Conservation (phyloP, 805 yeast genomes). For the Jamesozyma lodderae region DNA sequence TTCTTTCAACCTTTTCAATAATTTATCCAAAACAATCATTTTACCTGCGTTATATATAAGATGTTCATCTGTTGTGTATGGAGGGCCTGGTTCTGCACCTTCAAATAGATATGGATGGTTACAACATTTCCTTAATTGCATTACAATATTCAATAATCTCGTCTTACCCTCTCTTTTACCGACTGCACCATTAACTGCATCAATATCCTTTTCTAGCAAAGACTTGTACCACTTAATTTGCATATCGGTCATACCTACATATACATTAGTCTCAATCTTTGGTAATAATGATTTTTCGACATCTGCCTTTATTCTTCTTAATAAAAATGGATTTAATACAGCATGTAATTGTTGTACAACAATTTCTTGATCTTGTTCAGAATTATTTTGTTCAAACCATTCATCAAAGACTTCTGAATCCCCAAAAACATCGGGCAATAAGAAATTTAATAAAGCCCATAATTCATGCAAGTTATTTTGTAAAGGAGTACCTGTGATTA, state of each 20-base stretch:
- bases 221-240: slow-evolving; percentile 87
- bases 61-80: slow-evolving; percentile 92
- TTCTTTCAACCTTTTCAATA: slow-evolving; percentile 57
- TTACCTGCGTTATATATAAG: slow-evolving; percentile 84
- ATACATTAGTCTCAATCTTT: slow-evolving; percentile 79
- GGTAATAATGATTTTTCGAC: slow-evolving; percentile 88
- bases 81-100: slow-evolving; percentile 99
- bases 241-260: slow-evolving; percentile 93
- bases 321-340: slow-evolving; percentile 78
- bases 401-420: slow-evolving; percentile 84
- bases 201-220: slow-evolving; percentile 83
- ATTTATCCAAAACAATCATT: slow-evolving; percentile 78
- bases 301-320: slow-evolving; percentile 85
- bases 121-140: slow-evolving; percentile 95
- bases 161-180: slow-evolving; percentile 92
- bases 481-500: slow-evolving; percentile 93
- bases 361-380: slow-evolving; percentile 57
- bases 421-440: slow-evolving; percentile 90
- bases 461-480: slow-evolving; percentile 92
- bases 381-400: slow-evolving; percentile 56
- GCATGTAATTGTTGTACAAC: slow-evolving; percentile 85
- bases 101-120: slow-evolving; percentile 95
- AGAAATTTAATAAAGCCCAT: slow-evolving; percentile 88
- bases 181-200: slow-evolving; percentile 89
- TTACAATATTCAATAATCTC: slow-evolving; percentile 81